Base-by-base conservation (phyloP, 345 rosid species). In the Camelina neglecta region DNA sequence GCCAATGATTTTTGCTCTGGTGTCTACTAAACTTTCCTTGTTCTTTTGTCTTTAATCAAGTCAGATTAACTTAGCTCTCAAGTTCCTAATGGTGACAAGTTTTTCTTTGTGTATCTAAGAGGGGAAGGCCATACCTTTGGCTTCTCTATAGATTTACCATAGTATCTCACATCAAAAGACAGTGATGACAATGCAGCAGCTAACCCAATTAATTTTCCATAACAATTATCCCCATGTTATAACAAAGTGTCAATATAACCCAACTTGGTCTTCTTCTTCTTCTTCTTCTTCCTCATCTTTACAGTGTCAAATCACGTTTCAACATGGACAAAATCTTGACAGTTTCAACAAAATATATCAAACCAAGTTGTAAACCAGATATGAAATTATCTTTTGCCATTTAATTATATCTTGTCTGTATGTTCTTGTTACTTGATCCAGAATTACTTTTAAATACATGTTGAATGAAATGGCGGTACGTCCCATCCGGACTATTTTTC, bases 151-250 rank as follows among this genome's bases (percentile, higher is more conserved):
- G 89, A 81, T 75, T 84, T 95, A 71, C 97, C 98, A 79, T 86
- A 84, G 82, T 88, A 95, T 83, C 98, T 96, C 53, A 95, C 81
- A 12, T 93, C 97, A 79, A 95, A 92, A n/a, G 99, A 95, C 62
- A 67, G 63, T 23, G 96, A 86, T 4, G 98, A 86, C 73, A 80
- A 92, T 18, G 89, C 89, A 74, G 99, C 99, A 20, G 97, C 91
- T 35, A 95, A 89, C 86, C 90, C 98, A 72, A 95, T 29, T 29
- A 29, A 4, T 29, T 29, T 29, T 29, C 31, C 31, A 29, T 29
- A 29, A 29, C 31, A 26, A 0, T 26, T 0, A 26, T 26, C 0
- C 5, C 29, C 26, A 24, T 24, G 26, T 24, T 2, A 24, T 24
- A 24, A 2, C 26, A 26, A 26, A 26, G 29, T 26, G 4, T 26